phyloP scores from a whole-genome alignment of 2,329 filamentous ascomycete species.

The Claviceps sp. region DNA sequence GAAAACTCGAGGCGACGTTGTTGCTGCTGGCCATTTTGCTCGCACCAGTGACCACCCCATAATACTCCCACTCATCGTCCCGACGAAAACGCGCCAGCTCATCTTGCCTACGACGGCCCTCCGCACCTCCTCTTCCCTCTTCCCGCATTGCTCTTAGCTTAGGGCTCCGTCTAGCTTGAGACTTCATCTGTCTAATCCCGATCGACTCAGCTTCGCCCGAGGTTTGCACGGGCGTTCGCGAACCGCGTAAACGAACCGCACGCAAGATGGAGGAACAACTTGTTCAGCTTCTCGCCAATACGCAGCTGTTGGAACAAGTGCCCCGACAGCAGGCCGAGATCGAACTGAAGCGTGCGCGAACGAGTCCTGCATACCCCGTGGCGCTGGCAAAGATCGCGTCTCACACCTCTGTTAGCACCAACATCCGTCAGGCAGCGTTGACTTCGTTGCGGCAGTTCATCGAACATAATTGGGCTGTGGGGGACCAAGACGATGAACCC shows the following conservation, averaged over 20 bases:
- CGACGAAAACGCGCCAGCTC: too few relatives aligned
- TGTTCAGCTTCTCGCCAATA: conserved; percentile 74
- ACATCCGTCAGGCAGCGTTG: conserved; percentile 73
- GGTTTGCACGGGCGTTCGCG: neutral
- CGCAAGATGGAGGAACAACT: conserved; percentile 78
- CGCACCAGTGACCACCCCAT: too few relatives aligned
- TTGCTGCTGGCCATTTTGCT: too few relatives aligned
- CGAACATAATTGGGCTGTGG: conserved; percentile 67
- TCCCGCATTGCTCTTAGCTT: neutral
- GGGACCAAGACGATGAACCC: conserved; percentile 51
- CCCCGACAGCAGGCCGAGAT: conserved; percentile 78
- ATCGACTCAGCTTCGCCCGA: neutral
- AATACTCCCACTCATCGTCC: too few relatives aligned
- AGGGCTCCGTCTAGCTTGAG: neutral
- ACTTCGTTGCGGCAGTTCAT: conserved; percentile 73
- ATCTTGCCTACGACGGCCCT: neutral
- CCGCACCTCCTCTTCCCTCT: too few relatives aligned
- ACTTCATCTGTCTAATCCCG: neutral
- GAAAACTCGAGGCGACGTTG: too few relatives aligned
- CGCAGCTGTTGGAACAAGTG: conserved; percentile 62
- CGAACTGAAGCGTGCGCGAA: conserved; percentile 59
- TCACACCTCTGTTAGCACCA: conserved; percentile 57
- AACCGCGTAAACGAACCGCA: conserved; percentile 2
- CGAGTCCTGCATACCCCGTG: conserved; percentile 59
- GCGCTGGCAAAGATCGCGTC: conserved; percentile 70